Percentiles rank a stretch among this genome's conserved stretches.
Conservation (phyloP, 177 flowering plant species). For the Vitis hybrid region DNA sequence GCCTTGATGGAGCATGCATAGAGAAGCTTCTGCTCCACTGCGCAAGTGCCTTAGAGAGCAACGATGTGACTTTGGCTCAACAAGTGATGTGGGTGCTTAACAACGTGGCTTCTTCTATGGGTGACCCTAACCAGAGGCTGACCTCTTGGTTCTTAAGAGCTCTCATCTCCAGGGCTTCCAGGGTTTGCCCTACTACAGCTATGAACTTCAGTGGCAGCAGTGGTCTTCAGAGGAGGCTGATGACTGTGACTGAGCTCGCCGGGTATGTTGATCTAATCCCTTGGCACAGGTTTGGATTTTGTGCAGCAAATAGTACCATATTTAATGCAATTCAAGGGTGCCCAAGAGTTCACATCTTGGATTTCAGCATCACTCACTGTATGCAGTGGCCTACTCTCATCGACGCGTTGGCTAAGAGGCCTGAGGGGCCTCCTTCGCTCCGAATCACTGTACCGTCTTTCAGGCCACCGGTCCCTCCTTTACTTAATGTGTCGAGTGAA, state of each 20-base stretch:
- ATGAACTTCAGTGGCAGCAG: constrained; percentile 31
- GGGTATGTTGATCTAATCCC: constrained; percentile 79
- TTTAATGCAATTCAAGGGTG: constrained; percentile 52
- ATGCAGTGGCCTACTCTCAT: constrained; percentile 95
- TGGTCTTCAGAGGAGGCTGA: constrained; percentile 29
- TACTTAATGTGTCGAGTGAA: constrained; percentile 51
- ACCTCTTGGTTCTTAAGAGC: constrained; percentile 73
- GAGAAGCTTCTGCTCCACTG: constrained; percentile 86
- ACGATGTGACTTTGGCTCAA: constrained; percentile 77
- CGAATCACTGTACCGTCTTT: constrained; percentile 59
- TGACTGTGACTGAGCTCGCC: constrained; percentile 72
- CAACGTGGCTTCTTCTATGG: constrained; percentile 64
- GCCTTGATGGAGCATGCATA: constrained; percentile 72
- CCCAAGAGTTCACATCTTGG: constrained; percentile 61
- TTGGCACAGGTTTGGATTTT: constrained; percentile 84
- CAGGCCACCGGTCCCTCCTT: constrained; percentile 72
- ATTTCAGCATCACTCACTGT: constrained; percentile 74
- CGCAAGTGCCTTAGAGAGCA: constrained; percentile 67
- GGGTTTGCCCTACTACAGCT: constrained; percentile 46
- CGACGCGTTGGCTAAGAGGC: constrained; percentile 62
- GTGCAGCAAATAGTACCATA: constrained; percentile 73
- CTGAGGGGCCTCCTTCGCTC: constrained; percentile 62
- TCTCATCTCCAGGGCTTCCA: constrained; percentile 63
- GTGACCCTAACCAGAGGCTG: constrained; percentile 83
- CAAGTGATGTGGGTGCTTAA: constrained; percentile 95